A percentile compares a stretch with the other conserved stretches of the same genome.
These are phyloP conservation scores for Pestalotiopsis sp. DNA, from an alignment of 2,329 filamentous ascomycete species.

Conservation along the genomic window DNA sequence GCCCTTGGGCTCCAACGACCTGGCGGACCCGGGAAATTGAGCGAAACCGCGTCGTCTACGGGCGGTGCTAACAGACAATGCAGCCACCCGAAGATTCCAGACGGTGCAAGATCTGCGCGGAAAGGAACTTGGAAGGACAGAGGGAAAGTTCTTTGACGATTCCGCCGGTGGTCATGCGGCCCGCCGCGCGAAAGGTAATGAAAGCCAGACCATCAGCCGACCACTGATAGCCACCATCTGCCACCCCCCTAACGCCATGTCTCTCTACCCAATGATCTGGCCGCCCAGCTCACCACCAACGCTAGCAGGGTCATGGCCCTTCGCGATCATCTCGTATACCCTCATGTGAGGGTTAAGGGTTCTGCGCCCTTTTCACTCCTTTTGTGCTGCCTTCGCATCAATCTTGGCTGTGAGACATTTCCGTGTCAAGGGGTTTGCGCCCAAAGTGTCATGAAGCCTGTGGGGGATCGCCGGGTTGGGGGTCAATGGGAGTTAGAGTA, in stretches of 20 bases:
- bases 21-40: not conserved
- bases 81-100: not conserved
- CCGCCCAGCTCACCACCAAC: constrained; percentile 15
- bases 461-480: not conserved
- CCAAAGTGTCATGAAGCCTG: constrained; percentile 9
- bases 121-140: not conserved
- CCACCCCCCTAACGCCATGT: not conserved
- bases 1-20: not conserved
- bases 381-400: not conserved
- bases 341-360: not conserved
- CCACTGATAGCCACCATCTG: not conserved
- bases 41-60: not conserved
- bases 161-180: constrained; percentile 7
- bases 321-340: constrained; percentile 13
- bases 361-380: constrained; percentile 2
- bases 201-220: constrained; percentile 15
- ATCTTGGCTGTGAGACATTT: constrained; percentile 7
- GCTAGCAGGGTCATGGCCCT: constrained; percentile 6
- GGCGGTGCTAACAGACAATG: not conserved
- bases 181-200: not conserved
- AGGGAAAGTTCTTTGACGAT: not conserved
- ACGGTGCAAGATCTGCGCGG: constrained; percentile 8
- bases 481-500: not conserved
- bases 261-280: constrained; percentile 3
- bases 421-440: not conserved